Evolutionary conservation across 192 early-diverging fungal genomes (phyloP), one percentile per base, ranked within the genome.

Genomic region (Backusella psychrophila): DNA sequence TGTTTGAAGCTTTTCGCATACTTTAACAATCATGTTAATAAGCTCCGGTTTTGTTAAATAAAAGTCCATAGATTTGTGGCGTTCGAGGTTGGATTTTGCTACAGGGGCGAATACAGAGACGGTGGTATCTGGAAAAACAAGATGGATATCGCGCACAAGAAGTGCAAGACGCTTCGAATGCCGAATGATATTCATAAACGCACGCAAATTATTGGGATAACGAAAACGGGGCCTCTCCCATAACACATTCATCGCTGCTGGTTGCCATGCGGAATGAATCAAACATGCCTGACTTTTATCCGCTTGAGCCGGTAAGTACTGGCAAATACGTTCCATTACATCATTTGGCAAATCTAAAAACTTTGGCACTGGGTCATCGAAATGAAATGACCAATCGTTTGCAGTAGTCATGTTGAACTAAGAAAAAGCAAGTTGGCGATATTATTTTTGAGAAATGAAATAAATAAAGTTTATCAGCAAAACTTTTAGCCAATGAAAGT

Each of bases 161-260:
- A 81, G 70, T n/a, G 81, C 78, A 46, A 75, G 33, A 0, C 29
- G 11, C 35, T 75, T 78, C 4, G 63, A 75, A 4, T 34, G 14
- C 2, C 53, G 44, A 7, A 83, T 65, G 3, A 65, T 41, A 21
- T 44, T 67, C 6, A 77, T 21, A 38, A 85, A 85, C 0, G 31
- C 29, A 14, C 73, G 67, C 31, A 85, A 79, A 9, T 79, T 67
- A 4, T 76, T 74, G 1, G 84, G 76, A n/a, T 52, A 68, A 46
- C 59, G 66, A 21, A 85, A 78, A 4, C 73, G 23, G 5, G 84
- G 84, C 36, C 46, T 66, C 65, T 80, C 71, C 84, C 84, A 85
- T 11, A 85, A 31, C 1, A 83, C 79, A 31, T 77, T 72, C 8
- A 42, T 76, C 23, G 84, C 84, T 19, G 78, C 75, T 7, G 75